A percentile compares a stretch with the other conserved stretches of the same genome.
Evolutionary conservation across 345 rosid genomes (phyloP).

Genomic region (Microcos paniculata): DNA sequence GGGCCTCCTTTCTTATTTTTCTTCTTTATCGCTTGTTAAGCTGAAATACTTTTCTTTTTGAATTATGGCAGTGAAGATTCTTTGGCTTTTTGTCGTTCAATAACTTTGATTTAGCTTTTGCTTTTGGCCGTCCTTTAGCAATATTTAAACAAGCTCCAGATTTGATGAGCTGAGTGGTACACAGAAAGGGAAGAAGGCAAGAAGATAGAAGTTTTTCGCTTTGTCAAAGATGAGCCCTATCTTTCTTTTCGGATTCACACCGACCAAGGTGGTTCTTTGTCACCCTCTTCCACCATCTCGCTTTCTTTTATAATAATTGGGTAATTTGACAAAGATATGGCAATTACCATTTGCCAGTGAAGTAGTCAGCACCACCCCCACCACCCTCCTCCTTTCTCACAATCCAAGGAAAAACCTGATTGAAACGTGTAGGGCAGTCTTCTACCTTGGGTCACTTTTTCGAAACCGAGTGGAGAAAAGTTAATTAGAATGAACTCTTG

Average conservation of each 20-base stretch:
- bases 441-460: background rate
- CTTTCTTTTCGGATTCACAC: background rate
- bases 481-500: background rate
- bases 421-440: slow-evolving; percentile 5
- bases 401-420: background rate
- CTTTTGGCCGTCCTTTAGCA: slow-evolving; percentile 2
- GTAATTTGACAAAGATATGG: background rate
- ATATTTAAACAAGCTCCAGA: background rate
- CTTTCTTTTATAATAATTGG: background rate
- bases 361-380: slow-evolving; percentile 5
- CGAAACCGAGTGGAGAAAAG: background rate
- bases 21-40: background rate
- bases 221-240: slow-evolving; percentile 1
- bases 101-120: slow-evolving; percentile 1
- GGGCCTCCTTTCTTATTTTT: background rate
- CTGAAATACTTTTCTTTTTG: background rate
- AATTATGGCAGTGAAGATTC: slow-evolving; percentile 6
- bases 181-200: background rate
- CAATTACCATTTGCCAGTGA: background rate
- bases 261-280: background rate
- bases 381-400: background rate
- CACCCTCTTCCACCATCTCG: background rate
- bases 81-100: background rate
- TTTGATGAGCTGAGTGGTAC: slow-evolving; percentile 7
- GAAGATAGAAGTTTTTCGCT: background rate